Evolutionary conservation across 2,329 filamentous ascomycete genomes (phyloP).

Genomic region (Paradendryphiella salina): DNA sequence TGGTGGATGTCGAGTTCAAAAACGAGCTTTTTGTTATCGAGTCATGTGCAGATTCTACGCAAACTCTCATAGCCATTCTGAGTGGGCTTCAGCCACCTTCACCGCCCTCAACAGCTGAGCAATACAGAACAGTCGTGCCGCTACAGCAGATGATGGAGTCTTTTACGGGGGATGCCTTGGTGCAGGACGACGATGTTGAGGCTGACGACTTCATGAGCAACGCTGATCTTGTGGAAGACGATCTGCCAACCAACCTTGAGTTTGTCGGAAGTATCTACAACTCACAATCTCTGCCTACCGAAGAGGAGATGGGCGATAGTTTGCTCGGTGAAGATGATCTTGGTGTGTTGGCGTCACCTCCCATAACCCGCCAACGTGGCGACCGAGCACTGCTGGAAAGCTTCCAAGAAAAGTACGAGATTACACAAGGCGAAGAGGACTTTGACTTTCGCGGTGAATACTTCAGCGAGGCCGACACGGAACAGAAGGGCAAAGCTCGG

Average conservation of each 20-base stretch:
- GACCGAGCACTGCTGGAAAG: slow-evolving; percentile 52
- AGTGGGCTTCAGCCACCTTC: slow-evolving; percentile 81
- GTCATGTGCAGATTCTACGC: slow-evolving; percentile 94
- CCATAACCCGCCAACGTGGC: slow-evolving; percentile 37
- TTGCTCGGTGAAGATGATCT: slow-evolving; percentile 49
- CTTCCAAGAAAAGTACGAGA: slow-evolving; percentile 58
- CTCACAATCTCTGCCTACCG: slow-evolving; percentile 46
- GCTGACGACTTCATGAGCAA: slow-evolving; percentile 46
- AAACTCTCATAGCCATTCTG: slow-evolving; percentile 79
- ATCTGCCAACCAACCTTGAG: slow-evolving; percentile 46
- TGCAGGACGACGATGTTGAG: slow-evolving; percentile 62
- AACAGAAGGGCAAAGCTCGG: slow-evolving; percentile 68
- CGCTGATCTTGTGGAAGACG: slow-evolving; percentile 47
- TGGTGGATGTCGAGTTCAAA: slow-evolving; percentile 76
- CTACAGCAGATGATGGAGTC: slow-evolving; percentile 88
- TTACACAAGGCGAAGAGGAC: slow-evolving; percentile 61
- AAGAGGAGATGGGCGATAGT: slow-evolving; percentile 50
- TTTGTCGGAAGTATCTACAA: slow-evolving; percentile 63
- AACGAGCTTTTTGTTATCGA: slow-evolving; percentile 89
- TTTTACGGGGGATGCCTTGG: slow-evolving; percentile 83
- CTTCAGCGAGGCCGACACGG: slow-evolving; percentile 64
- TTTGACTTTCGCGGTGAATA: slow-evolving; percentile 77
- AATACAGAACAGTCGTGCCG: slow-evolving; percentile 85
- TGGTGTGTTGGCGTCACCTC: slow-evolving; percentile 41
- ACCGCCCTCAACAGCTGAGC: slow-evolving; percentile 77